Conservation (phyloP, 257 asterid genomes). For the Lithospermum erythrorhizon region DNA sequence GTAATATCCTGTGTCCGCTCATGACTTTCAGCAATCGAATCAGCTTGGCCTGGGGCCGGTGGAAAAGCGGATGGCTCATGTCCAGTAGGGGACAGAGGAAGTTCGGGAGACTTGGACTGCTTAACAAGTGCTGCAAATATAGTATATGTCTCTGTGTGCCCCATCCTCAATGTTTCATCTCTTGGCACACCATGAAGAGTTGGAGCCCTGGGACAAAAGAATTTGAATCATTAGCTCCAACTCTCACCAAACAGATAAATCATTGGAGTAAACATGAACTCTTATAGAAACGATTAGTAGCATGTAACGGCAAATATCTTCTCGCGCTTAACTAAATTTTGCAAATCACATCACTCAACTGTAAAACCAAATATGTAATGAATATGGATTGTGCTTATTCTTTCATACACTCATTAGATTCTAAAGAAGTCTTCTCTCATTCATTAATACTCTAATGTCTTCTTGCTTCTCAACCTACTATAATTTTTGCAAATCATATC, state of each 20-base stretch:
- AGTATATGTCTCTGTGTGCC: slow-evolving; percentile 70
- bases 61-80: slow-evolving; percentile 24
- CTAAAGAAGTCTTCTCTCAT: too few species aligned
- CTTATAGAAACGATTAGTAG: too few species aligned
- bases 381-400: too few species aligned
- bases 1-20: slow-evolving; percentile 11
- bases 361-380: too few species aligned
- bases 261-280: too few species aligned
- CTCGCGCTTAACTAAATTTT: too few species aligned
- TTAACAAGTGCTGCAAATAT: slow-evolving; percentile 81
- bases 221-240: not conserved
- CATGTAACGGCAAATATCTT: too few species aligned
- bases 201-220: slow-evolving; percentile 41
- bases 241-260: not conserved
- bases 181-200: slow-evolving; percentile 90
- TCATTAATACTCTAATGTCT: too few species aligned
- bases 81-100: slow-evolving; percentile 27
- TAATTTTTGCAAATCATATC: too few species aligned
- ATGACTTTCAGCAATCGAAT: slow-evolving; percentile 20
- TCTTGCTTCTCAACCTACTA: too few species aligned
- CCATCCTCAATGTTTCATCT: slow-evolving; percentile 89
- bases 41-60: slow-evolving; percentile 31
- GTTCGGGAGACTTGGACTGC: slow-evolving; percentile 65
- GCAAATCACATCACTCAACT: too few species aligned
- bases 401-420: too few species aligned